These are phyloP conservation scores for Corinectria fuckeliana DNA, from an alignment of 2,329 filamentous ascomycete species.

Conservation along the genomic window DNA sequence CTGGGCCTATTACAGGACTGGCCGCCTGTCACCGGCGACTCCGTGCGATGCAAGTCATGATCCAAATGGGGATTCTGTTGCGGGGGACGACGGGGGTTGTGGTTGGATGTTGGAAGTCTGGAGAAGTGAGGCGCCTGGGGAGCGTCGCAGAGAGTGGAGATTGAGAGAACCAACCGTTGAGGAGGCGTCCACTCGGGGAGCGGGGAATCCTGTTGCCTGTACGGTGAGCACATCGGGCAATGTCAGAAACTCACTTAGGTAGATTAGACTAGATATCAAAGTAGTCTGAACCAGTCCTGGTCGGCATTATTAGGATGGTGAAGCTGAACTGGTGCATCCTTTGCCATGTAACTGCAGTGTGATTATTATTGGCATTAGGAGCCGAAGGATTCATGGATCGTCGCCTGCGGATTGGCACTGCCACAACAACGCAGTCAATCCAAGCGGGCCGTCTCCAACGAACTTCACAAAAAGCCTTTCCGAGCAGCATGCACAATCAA, in stretches of 20 bases:
- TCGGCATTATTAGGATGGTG: background rate
- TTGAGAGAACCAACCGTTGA: background rate
- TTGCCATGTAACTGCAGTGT: constrained; percentile 1
- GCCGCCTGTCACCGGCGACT: constrained; percentile 14
- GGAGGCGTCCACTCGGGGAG: constrained; percentile 11
- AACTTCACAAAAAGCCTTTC: background rate
- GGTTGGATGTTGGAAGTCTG: constrained; percentile 20
- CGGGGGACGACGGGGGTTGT: constrained; percentile 10
- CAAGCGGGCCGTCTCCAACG: background rate
- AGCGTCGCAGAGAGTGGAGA: constrained; percentile 8
- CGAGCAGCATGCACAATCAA: background rate
- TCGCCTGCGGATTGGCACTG: constrained; percentile 11
- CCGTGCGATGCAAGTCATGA: constrained; percentile 5
- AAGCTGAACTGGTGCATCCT: background rate
- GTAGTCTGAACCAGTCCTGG: background rate
- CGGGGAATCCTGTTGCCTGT: constrained; percentile 21
- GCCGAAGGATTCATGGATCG: constrained; percentile 20
- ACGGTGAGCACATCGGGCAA: no score
- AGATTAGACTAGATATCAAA: background rate
- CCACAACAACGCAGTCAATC: background rate
- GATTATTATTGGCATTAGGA: no score
- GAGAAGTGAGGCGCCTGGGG: constrained; percentile 22
- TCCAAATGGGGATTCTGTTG: background rate
- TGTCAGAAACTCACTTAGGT: background rate
- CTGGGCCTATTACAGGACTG: background rate